Evolutionary conservation across 805 yeast species (phyloP), one percentile per base, ranked within the genome.

Genomic region (Pichia paraexigua): DNA sequence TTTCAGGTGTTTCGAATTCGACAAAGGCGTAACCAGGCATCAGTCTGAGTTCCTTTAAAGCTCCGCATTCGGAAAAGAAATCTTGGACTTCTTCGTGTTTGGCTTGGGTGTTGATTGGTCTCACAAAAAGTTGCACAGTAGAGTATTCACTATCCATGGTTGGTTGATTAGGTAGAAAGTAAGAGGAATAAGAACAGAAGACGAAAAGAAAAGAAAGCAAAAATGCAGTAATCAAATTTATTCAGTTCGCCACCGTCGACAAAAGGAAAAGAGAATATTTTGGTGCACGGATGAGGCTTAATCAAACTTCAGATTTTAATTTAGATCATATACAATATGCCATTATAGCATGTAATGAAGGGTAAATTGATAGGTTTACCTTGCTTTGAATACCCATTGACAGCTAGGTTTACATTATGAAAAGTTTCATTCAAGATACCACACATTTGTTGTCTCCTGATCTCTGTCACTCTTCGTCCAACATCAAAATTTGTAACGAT

Each of bases 11-110:
- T 65, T 81, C 89, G 62, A 81, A 94, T 67, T 91, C 95, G 54
- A 92, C 86, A 66, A 88, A 91, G 25, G 95, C 97, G 63, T 82
- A 87, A 43, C 96, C 96, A 61, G 85, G 83, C 76, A 83, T 75
- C 59, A 85, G 69, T 65, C 82, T 82, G 49, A 84, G 80, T 63
- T 83, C 89, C 55, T 75, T 73, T 60, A 86, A 71, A 46, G 85
- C 78, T 59, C 92, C 95, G 54, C 75, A 76, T 51, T 80, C 76
- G 21, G 80, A 66, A 64, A 86, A 85, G 64, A 81, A 81, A 53
- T 79, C 87, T 69, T 83, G 83, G 50, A 86, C 70, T 61, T 83
- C 87, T 55, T 82, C 65, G 45, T 61, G 67, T 39, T 64, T 61
- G 40, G 63, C 65, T n/a, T 65, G 65, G 27, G 67, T 67, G 51